Conservation (phyloP, 2,329 filamentous ascomycete genomes). For the Aspergillus viridinutans region DNA sequence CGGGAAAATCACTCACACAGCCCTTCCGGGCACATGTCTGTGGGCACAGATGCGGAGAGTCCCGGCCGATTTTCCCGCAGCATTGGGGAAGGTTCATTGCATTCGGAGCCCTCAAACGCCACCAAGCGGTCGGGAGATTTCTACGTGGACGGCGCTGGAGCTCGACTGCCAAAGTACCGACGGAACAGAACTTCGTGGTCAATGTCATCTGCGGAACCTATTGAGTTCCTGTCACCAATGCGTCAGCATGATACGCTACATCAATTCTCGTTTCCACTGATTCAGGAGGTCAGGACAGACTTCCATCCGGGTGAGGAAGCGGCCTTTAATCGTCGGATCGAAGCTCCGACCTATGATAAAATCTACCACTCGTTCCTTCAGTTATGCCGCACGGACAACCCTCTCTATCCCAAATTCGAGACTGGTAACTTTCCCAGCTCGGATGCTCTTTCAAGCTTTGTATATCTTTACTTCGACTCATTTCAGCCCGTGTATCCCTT, state of each 20-base stretch:
- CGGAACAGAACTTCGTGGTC: conserved; percentile 18
- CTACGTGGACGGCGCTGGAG: conserved; percentile 24
- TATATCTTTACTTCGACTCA: conserved; percentile 35
- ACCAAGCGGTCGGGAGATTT: conserved; percentile 23
- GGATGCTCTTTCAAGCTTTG: conserved; percentile 25
- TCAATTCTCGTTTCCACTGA: conserved; percentile 22
- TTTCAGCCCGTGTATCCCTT: conserved; percentile 42
- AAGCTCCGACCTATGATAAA: conserved; percentile 22
- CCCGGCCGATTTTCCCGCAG: conserved; percentile 17
- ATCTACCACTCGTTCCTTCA: conserved; percentile 28
- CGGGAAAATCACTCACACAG: conserved; percentile 16
- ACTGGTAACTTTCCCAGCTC: conserved; percentile 25
- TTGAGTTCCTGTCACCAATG: conserved; percentile 9
- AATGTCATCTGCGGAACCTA: conserved; percentile 7
- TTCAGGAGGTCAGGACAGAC: conserved; percentile 15
- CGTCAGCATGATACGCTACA: conserved; percentile 6
- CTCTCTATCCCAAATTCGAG: conserved; percentile 30
- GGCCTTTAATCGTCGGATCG: conserved; percentile 14
- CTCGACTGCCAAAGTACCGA: conserved; percentile 23
- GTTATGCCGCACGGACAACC: conserved; percentile 28
- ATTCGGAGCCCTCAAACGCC: conserved; percentile 16
- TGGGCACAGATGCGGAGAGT: conserved; percentile 16
- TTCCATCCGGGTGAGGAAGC: conserved; percentile 13
- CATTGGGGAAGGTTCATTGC: conserved; percentile 20
- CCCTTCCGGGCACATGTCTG: conserved; percentile 16